Percentiles rank a stretch among this genome's conserved stretches.
These are phyloP conservation scores for Blastomyces parvus DNA, from an alignment of 2,329 filamentous ascomycete genomes.

Conservation along the genomic window DNA sequence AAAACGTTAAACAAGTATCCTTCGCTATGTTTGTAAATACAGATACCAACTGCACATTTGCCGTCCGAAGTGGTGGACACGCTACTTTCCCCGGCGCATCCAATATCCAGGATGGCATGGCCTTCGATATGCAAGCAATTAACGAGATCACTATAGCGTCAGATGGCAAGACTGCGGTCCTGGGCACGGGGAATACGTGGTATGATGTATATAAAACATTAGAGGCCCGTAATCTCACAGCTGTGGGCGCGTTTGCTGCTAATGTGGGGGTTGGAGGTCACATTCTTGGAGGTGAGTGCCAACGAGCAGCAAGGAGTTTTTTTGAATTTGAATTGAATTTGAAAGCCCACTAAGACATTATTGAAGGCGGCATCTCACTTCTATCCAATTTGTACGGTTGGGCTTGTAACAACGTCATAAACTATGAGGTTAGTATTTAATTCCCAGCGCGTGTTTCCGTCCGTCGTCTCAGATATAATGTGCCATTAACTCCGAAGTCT, in stretches of 20 bases:
- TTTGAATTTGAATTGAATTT: not conserved
- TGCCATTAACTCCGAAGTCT: not conserved
- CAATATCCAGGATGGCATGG: slow-evolving; percentile 38
- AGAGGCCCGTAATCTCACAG: slow-evolving; percentile 24
- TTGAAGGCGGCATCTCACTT: slow-evolving; percentile 26
- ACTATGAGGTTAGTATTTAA: slow-evolving; percentile 22
- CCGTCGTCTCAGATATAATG: not conserved
- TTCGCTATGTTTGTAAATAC: slow-evolving; percentile 25
- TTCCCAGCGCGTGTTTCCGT: not conserved
- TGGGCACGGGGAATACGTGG: slow-evolving; percentile 31
- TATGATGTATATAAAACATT: slow-evolving; percentile 26
- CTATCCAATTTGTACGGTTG: slow-evolving; percentile 27
- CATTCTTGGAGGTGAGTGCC: slow-evolving; percentile 19
- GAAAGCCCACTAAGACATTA: not conserved
- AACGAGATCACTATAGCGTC: slow-evolving; percentile 22
- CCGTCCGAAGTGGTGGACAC: slow-evolving; percentile 50
- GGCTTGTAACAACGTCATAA: slow-evolving; percentile 28
- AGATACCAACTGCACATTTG: slow-evolving; percentile 37
- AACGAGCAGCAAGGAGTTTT: not conserved
- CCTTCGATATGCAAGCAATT: slow-evolving; percentile 26
- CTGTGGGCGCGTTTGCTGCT: slow-evolving; percentile 26
- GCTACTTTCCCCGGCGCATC: slow-evolving; percentile 47
- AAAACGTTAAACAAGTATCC: slow-evolving; percentile 21
- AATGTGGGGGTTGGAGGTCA: slow-evolving; percentile 23
- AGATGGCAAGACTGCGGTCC: slow-evolving; percentile 21